Base-by-base conservation (phyloP, 2,329 filamentous ascomycete genomes). In the Seiridium cupressi region DNA sequence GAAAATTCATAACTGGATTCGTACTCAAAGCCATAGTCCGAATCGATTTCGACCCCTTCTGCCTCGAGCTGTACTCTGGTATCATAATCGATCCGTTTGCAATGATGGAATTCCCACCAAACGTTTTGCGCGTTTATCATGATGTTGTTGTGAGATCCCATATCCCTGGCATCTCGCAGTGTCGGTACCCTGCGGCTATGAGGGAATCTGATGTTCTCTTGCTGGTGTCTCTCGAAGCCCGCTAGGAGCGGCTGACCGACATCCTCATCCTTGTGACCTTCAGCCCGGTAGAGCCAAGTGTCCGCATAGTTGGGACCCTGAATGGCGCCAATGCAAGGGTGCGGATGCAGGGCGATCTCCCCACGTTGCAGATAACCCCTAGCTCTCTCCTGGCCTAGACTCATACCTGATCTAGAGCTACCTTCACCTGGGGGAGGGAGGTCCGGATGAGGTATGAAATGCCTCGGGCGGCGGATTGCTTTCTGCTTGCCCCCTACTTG, bases 291-390 rank as follows among this genome's bases (percentile, higher is more conserved):
- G 2, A 85, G 70, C 1, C 73, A 73, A 0, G 81, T 79, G 1
- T 71, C 64, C 1, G 72, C 61, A 65, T 89, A 89, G 3, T 72
- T 70, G 0, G 80, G 79, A 1, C 85, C 86, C 65, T 89, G 81
- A 2, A 87, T 77, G 4, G 78, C 82, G 35, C 85, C 85, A 35
- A 87, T 71, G 5, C 77, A 76, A 2, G 74, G 80, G 63, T 84
- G 77, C 0, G 72, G 69, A 56, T 79, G 74, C 0, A 80, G 61
- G 1, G 68, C 61, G 0, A 88, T 72, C 60, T 81, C 76, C 0
- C 72, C 66, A 3, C 69, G 70, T 1, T 70, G 64, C 0, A 88
- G 62, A 51, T 75, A 79, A 0, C 67, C 65, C 1, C 60, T 65
- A 6, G 71, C 72, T 1, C 61, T 63, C 3, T 63, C 53, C 4